Evolutionary conservation across 441 rosid genomes (phyloP), one percentile per base, ranked within the genome.

Genomic region (Theobroma grandiflorum): DNA sequence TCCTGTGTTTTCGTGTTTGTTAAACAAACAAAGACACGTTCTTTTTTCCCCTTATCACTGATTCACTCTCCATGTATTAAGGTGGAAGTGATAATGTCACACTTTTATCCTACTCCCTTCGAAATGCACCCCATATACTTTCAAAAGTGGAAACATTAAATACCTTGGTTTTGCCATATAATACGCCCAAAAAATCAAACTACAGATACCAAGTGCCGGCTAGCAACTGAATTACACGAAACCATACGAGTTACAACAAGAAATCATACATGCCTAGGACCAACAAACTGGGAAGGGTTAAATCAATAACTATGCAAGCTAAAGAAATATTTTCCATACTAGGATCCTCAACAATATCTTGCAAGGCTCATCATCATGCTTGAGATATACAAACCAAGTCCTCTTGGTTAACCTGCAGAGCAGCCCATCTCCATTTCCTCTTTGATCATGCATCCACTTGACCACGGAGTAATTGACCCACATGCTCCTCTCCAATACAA

Each of bases 391-490:
- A 59, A 59, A 6, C 40, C 8, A 0, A 14, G 18, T 31, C 18
- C 66, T 31, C 16, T 61, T 31, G 22, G 64, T 15, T 59, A 10
- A 26, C 37, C 64, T 26, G 15, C 37, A 10, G 37, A 31, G 18
- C 38, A 31, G 31, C 40, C 62, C 10, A 35, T 72, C 63, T 72
- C 18, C 2, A 42, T 55, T 72, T 35, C 62, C 75, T 52, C 42
- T 72, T 72, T 43, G 16, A 52, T 43, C 76, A 52, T 75, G 40
- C 57, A 75, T 64, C 57, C 40, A 61, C n/a, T 40, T 8, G 22
- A 37, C 7, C 2, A 2, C 5, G 16, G 68, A 42, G 72, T 68
- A 40, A 43, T 68, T 8, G 47, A 43, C 37, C 37, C 15, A 35
- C 67, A 61, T 75, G 45, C 80, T 45, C 31, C 6, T n/a, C 72